Percentiles rank a stretch among this genome's conserved stretches.
phyloP scores from a whole-genome alignment of 225 moss, liverwort and hornwort species.

The Physcomitrium patens region DNA sequence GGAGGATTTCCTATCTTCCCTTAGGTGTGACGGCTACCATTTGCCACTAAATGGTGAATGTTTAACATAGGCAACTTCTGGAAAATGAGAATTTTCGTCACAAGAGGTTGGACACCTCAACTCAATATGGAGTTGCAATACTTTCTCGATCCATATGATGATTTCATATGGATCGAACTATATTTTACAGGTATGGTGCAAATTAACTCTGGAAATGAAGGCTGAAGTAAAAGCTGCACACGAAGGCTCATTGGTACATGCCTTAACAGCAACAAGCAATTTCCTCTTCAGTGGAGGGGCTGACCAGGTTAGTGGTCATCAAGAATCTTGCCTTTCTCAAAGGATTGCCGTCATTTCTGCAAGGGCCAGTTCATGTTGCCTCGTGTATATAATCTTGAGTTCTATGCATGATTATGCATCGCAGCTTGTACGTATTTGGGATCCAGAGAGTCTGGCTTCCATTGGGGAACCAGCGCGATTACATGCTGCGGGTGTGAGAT shows the following conservation, averaged over 20 bases:
- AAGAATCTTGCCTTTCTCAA: not conserved
- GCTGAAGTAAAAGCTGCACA: slow-evolving; percentile 50
- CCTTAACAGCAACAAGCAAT: slow-evolving; percentile 34
- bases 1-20: too few species aligned
- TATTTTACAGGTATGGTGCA: slow-evolving; percentile 49
- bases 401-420: slow-evolving; percentile 3
- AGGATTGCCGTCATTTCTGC: not conserved
- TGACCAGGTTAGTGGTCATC: slow-evolving; percentile 45
- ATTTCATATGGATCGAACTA: too few species aligned
- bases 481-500: slow-evolving; percentile 40
- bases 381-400: slow-evolving; percentile 8
- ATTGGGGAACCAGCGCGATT: slow-evolving; percentile 35
- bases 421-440: slow-evolving; percentile 54
- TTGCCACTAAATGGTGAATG: too few species aligned
- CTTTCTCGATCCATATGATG: not conserved
- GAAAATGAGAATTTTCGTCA: too few species aligned
- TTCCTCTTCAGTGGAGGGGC: slow-evolving; percentile 56
- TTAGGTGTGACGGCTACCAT: too few species aligned
- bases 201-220: slow-evolving; percentile 40
- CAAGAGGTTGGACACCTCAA: not conserved
- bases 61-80: too few species aligned
- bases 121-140: not conserved
- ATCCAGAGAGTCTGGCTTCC: slow-evolving; percentile 40
- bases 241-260: slow-evolving; percentile 40
- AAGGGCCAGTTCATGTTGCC: not conserved